Percentiles rank a stretch among this genome's conserved stretches.
These are phyloP conservation scores for Boehmeria nivea DNA, from an alignment of 306 rosid species.

Conservation along the genomic window DNA sequence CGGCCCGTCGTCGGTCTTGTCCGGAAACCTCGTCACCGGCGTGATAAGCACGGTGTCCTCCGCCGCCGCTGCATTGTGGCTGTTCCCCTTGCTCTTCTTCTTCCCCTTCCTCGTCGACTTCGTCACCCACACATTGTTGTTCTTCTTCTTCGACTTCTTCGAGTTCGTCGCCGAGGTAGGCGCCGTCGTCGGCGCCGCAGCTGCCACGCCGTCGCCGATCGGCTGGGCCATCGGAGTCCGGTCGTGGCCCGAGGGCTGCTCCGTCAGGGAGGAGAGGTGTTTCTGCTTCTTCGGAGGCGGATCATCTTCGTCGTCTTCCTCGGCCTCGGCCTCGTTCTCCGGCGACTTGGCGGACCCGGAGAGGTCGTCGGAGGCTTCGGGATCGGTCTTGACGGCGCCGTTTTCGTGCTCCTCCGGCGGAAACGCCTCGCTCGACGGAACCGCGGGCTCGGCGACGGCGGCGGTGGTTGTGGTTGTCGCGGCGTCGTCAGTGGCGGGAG, in stretches of 20 bases:
- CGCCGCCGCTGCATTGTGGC: slow-evolving; percentile 32
- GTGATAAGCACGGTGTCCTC: slow-evolving; percentile 81
- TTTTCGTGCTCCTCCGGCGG: slow-evolving; percentile 39
- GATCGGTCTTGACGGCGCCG: slow-evolving; percentile 42
- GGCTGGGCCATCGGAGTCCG: slow-evolving; percentile 21
- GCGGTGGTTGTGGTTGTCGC: slow-evolving; percentile 14
- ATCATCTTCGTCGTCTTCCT: slow-evolving; percentile 69
- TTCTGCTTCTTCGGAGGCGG: slow-evolving; percentile 84
- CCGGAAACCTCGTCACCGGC: slow-evolving; percentile 80
- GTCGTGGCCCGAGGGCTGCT: no score
- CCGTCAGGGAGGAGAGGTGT: slow-evolving; percentile 60
- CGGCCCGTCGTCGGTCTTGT: slow-evolving; percentile 69
- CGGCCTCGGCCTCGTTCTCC: slow-evolving; percentile 52
- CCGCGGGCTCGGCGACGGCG: slow-evolving; percentile 20
- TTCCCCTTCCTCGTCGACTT: slow-evolving; percentile 85
- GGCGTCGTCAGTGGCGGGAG: slow-evolving; percentile 12
- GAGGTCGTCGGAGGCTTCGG: slow-evolving; percentile 61
- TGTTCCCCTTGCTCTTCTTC: slow-evolving; percentile 64
- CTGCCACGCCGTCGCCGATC: slow-evolving; percentile 5
- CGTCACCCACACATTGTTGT: slow-evolving; percentile 81
- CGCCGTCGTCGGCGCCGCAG: slow-evolving; percentile 1
- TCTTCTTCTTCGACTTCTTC: slow-evolving; percentile 91
- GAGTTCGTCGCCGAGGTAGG: slow-evolving; percentile 33
- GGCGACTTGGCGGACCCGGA: slow-evolving; percentile 51
- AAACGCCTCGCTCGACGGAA: slow-evolving; percentile 15